Evolutionary conservation across 2,329 filamentous ascomycete genomes (phyloP).

Genomic region (Penicillium sp.): DNA sequence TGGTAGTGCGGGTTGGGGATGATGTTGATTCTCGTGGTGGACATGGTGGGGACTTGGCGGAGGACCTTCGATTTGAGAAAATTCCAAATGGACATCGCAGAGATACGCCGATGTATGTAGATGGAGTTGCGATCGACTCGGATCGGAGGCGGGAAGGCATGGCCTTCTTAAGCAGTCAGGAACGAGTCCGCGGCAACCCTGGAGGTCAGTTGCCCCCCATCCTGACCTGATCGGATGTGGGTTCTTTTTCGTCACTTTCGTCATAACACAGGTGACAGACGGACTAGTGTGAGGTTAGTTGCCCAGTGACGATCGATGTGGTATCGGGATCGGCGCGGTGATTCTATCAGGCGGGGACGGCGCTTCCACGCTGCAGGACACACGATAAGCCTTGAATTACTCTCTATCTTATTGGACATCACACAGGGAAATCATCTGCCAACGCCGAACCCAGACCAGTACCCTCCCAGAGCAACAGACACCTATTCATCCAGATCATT

Average conservation of each 20-base stretch:
- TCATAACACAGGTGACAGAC: slow-evolving; percentile 3
- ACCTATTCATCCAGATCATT: slow-evolving; percentile 31
- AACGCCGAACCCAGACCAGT: slow-evolving; percentile 19
- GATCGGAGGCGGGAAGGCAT: no score
- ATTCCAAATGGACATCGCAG: slow-evolving; percentile 12
- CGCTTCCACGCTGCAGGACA: slow-evolving; percentile 5
- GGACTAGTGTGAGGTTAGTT: slow-evolving; percentile 4
- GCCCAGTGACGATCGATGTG: slow-evolving; percentile 12
- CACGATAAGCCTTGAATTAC: slow-evolving; percentile 18
- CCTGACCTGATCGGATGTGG: background rate
- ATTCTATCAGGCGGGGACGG: slow-evolving; percentile 12
- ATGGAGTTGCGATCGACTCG: background rate
- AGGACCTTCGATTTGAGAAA: slow-evolving; percentile 11
- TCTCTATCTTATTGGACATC: slow-evolving; percentile 13
- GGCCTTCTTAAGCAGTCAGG: no score
- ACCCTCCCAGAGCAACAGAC: background rate
- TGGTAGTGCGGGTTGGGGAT: slow-evolving; percentile 60
- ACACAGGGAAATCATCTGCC: slow-evolving; percentile 14
- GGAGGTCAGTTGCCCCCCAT: background rate
- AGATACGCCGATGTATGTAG: background rate
- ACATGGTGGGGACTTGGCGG: slow-evolving; percentile 29
- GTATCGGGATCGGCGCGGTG: slow-evolving; percentile 14
- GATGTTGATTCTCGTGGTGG: slow-evolving; percentile 48
- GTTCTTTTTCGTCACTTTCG: slow-evolving; percentile 6
- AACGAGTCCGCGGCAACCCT: no score